Conservation (phyloP, 768 basidiomycete genomes). For the Nevesoporus exiguus region DNA sequence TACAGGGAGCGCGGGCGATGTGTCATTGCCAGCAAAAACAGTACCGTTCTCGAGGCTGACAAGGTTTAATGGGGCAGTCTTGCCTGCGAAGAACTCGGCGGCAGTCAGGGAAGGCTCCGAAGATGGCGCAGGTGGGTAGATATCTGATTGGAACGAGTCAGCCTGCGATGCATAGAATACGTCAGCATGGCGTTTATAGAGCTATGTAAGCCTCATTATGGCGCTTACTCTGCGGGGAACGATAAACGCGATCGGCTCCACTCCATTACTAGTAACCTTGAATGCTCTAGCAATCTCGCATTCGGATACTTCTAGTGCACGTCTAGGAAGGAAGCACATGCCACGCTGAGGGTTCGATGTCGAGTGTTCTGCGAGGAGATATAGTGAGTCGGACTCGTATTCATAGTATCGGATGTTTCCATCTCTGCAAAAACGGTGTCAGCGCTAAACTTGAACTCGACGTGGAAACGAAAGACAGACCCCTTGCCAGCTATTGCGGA, state of each 20-base stretch:
- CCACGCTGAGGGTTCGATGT: slow-evolving; percentile 92
- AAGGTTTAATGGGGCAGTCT: slow-evolving; percentile 71
- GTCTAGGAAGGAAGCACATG: slow-evolving; percentile 93
- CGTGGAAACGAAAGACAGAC: slow-evolving; percentile 36
- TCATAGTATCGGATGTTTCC: slow-evolving; percentile 99
- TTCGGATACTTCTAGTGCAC: slow-evolving; percentile 81
- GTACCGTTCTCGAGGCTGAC: slow-evolving; percentile 74
- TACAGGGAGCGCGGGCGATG: slow-evolving; percentile 23
- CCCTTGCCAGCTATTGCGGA: slow-evolving; percentile 73
- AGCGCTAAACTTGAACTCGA: neutral
- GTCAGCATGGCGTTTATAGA: neutral
- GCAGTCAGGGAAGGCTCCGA: slow-evolving; percentile 76
- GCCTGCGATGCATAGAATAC: slow-evolving; percentile 44
- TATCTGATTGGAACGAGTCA: slow-evolving; percentile 96
- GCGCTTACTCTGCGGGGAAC: slow-evolving; percentile 81
- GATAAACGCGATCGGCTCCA: slow-evolving; percentile 94
- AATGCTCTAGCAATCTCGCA: slow-evolving; percentile 96
- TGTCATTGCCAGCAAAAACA: slow-evolving; percentile 33
- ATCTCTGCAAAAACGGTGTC: slow-evolving; percentile 50
- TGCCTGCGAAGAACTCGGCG: slow-evolving; percentile 85
- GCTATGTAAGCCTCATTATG: neutral
- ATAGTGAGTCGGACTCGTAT: slow-evolving; percentile 81
- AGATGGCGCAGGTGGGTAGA: slow-evolving; percentile 90
- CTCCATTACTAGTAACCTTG: slow-evolving; percentile 68
- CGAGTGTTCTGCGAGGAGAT: slow-evolving; percentile 79